Percentiles rank a stretch among this genome's conserved stretches.
phyloP scores from a whole-genome alignment of 2,329 filamentous ascomycete genomes.

The Tolypocladium nubicola region DNA sequence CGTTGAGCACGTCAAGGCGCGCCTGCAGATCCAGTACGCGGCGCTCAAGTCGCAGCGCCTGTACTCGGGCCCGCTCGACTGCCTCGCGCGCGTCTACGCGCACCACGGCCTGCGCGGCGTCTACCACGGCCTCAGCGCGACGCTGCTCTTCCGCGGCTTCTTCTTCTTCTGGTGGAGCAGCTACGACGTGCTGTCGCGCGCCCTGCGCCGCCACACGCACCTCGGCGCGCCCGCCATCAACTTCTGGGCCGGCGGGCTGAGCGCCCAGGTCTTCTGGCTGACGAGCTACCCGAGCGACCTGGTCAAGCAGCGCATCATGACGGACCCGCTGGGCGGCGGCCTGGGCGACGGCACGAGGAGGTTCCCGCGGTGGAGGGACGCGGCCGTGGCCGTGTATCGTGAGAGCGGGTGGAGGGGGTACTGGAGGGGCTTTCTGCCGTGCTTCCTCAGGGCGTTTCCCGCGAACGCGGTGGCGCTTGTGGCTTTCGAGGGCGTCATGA shows the following conservation, averaged over 20 bases:
- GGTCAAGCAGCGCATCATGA: conserved; percentile 96
- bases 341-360: conserved; percentile 55
- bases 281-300: conserved; percentile 87
- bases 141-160: conserved; percentile 78
- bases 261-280: conserved; percentile 90
- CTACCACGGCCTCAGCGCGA: conserved; percentile 78
- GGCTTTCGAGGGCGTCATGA: conserved; percentile 88
- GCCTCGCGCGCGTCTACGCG: conserved; percentile 56
- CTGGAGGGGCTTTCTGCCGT: conserved; percentile 89
- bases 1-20: conserved; percentile 89
- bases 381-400: conserved; percentile 63
- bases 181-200: conserved; percentile 73
- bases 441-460: conserved; percentile 87
- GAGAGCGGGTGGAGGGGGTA: conserved; percentile 73
- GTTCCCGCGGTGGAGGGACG: conserved; percentile 71
- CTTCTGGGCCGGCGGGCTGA: conserved; percentile 93
- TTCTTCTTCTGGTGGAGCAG: conserved; percentile 99
- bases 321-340: conserved; percentile 68
- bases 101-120: conserved; percentile 68
- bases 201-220: conserved; percentile 54
- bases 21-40: conserved; percentile 88
- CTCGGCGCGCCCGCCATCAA: conserved; percentile 75
- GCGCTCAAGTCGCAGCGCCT: conserved; percentile 65
- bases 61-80: conserved; percentile 84
- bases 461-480: conserved; percentile 91